Evolutionary conservation across 2,329 filamentous ascomycete species (phyloP), one percentile per base, ranked within the genome.

Genomic region (Penicillium freii): DNA sequence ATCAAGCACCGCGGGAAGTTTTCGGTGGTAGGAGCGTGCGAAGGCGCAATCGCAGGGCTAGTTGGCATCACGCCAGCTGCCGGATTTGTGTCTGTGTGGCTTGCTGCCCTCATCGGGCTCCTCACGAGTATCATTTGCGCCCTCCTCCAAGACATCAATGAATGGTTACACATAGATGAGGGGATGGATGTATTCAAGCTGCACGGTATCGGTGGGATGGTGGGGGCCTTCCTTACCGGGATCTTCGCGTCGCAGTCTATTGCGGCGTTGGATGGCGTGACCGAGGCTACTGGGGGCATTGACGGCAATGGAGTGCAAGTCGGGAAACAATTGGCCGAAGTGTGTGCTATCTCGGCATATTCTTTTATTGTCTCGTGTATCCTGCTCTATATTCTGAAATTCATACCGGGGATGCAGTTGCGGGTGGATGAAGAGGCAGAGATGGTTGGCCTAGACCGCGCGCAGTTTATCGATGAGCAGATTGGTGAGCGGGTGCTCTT

Each of bases 101-200:
- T 81, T 34, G 82, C 81, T 17, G 82, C 80, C 1, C 72, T 82
- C 27, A 84, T 85, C 62, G 82, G 82, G 5, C 82, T 84, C 73
- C 61, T 85, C 33, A 84, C 82, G 4, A 79, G 77, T 9, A 74
- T 80, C 8, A 73, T 81, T 25, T 84, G 82, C 68, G 75, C 80
- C 9, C 66, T 74, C 1, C 73, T 79, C 39, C 77, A 82, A 57
- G 71, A 83, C 58, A 63, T 84, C 58, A 82, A 84, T 65, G 74
- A 80, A 27, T 82, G 80, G 78, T 66, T 84, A 31, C 71, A 71
- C 57, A 81, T 84, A 57, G 83, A 85, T 62, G 83, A 85, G 60
- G 81, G 82, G 11, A 80, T 85, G 66, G 81, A 85, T 59, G 81
- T 85, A 42, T 85, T 85, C 75, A 84, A 83, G 66, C 77, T 84